These are phyloP conservation scores for Sporobolomyces roseus DNA, from an alignment of 768 basidiomycete species.

Conservation along the genomic window DNA sequence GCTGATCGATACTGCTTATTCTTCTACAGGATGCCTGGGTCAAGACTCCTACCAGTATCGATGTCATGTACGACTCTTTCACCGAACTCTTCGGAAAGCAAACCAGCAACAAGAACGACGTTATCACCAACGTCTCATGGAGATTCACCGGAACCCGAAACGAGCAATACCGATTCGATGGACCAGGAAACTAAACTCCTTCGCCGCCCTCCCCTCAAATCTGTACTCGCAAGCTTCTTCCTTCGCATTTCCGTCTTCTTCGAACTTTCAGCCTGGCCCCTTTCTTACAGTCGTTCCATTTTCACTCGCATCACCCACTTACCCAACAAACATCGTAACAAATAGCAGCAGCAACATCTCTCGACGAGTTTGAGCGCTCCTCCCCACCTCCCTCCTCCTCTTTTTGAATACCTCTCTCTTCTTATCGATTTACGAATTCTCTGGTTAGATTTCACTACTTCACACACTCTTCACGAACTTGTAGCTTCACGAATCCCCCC, in stretches of 20 bases:
- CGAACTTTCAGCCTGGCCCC: neutral
- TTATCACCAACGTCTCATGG: slow-evolving; percentile 28
- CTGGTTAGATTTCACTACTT: slow-evolving; percentile 2
- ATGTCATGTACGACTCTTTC: slow-evolving; percentile 28
- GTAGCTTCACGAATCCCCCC: neutral
- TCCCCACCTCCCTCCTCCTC: neutral
- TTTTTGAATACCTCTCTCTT: no score
- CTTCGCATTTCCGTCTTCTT: neutral
- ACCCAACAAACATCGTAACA: neutral
- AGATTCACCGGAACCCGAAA: slow-evolving; percentile 37
- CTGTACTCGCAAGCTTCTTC: neutral
- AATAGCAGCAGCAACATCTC: no score
- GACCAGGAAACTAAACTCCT: neutral
- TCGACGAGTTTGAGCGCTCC: neutral
- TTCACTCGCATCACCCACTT: neutral
- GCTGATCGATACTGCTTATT: no score
- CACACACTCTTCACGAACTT: neutral
- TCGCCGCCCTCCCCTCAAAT: neutral
- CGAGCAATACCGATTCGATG: neutral
- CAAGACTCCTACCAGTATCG: slow-evolving; percentile 22
- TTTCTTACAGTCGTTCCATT: neutral
- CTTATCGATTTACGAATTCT: neutral
- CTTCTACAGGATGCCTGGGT: slow-evolving; percentile 22
- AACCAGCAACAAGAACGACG: slow-evolving; percentile 20
- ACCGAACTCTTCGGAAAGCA: neutral